Base-by-base conservation (phyloP, 495 filamentous ascomycete species). In the Neurospora sp. region DNA sequence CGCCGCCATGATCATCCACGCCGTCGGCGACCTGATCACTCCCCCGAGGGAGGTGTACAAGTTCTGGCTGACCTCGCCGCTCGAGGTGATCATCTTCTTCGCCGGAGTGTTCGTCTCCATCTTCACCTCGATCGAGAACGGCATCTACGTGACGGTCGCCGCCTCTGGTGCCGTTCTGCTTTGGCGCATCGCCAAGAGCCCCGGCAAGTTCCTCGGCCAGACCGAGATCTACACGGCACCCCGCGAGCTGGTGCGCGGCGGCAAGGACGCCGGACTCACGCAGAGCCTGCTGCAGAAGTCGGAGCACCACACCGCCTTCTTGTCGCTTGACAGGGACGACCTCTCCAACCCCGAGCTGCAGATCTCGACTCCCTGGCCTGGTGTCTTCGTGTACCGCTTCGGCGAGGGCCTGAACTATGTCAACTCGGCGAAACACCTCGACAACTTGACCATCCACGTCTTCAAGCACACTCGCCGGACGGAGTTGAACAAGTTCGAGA, bases 351-450 rank as follows among this genome's bases (percentile, higher is more conserved):
- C 81, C 0, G 72, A 79, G 35, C 73, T 85, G 54, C 42, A 78
- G 10, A 76, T 87, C 60, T 72, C 76, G 38, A 78, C 79, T 20
- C 85, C 86, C 4, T 84, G 84, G 31, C 85, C 84, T 5, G 85
- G 85, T 12, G 82, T 88, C 62, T 84, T 88, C 73, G 78, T 88
- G 70, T 88, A 87, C 74, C 86, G 84, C 41, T 86, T 87, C 71
- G 82, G 79, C 31, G 86, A 88, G 69, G 82, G 85, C 16, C 85
- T 88, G 73, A 88, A 86, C 74, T 88, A 88, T 73, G 77, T 85
- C 74, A 88, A 88, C 75, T 82, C 81, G 23, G 84, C 84, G 4
- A 83, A 80, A 12, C 85, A 87, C 49, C 77, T 87, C 41, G 85
- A 87, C 73, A 77, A 78, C 39, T 73, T 88, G 44, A 84, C 84